Base-by-base conservation (phyloP, 2,329 filamentous ascomycete species). In the Pyrenophora seminiperda region DNA sequence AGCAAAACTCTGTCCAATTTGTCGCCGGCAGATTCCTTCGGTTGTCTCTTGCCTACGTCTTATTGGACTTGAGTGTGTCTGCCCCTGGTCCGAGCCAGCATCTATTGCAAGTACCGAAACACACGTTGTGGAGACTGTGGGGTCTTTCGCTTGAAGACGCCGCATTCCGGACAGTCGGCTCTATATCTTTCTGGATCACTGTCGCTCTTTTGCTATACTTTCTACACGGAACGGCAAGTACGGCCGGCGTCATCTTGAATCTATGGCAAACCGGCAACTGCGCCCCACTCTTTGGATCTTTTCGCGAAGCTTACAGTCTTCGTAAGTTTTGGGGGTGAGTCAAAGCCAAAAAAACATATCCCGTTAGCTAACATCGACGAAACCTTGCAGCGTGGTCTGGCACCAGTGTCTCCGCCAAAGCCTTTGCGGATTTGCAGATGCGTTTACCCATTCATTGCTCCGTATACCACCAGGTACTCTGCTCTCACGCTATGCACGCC, bases 371-470 rank as follows among this genome's bases (percentile, higher is more conserved):
- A 34, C 32, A 34, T 18, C 17, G 6, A 14, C 32, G 14, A 34
- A 34, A 34, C 32, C 32, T 14, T 34, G 32, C 32, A 34, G 32
- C 32, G 14, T 15, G 32, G 32, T 34, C 32, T 34, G 15, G 32
- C 32, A 34, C 14, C 32, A 34, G 32, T 34, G 15, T 34, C 32
- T 34, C n/a, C 32, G 32, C 32, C 32, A 18, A 34, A 34, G 32
- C 32, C 32, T 34, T 34, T 34, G 32, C 32, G 32, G 14, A 34
- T 34, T 34, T 14, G 32, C 32, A 34, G 32, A 34, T 34, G 14
- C 32, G 32, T 34, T 34, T 34, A 34, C 32, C 32, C 32, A 34
- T 34, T 34, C 32, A 34, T 34, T 34, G 32, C 32, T 34, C 32
- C 32, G 32, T 9, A 34, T 34, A 34, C 32, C 32, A 6, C 32